These are phyloP conservation scores for Mrakia gelida DNA, from an alignment of 768 basidiomycete species.

Conservation along the genomic window DNA sequence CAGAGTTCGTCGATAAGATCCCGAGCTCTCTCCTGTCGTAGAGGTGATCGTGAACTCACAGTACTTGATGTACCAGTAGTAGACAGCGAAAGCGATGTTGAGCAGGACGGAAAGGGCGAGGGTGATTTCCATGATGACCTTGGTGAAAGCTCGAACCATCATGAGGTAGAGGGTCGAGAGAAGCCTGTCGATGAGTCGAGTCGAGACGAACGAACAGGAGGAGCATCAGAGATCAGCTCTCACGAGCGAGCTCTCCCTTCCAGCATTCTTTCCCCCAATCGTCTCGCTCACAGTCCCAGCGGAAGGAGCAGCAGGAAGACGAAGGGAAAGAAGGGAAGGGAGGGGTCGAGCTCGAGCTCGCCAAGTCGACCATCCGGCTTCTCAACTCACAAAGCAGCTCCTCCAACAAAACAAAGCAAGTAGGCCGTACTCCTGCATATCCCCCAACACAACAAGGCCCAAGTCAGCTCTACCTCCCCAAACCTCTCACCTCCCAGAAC, in stretches of 20 bases:
- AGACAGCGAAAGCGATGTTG: conserved; percentile 55
- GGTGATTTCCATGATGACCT: conserved; percentile 70
- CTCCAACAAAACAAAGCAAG: conserved; percentile 69
- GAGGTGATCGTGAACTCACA: no score
- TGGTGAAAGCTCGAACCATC: conserved; percentile 67
- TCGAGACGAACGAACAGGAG: background rate
- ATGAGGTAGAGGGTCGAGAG: conserved; percentile 65
- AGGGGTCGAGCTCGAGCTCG: background rate
- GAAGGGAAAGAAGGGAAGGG: no score
- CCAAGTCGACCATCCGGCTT: background rate
- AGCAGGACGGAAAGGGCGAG: conserved; percentile 45
- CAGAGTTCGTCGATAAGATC: background rate
- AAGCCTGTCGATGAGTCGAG: conserved; percentile 38
- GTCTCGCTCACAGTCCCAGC: background rate
- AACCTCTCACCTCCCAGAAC: no score
- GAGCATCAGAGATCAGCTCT: background rate
- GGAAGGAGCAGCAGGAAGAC: no score
- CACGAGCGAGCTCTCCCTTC: no score
- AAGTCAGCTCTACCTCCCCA: no score
- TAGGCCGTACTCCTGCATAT: conserved; percentile 57
- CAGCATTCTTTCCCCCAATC: background rate
- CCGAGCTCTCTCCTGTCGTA: no score
- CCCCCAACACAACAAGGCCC: background rate
- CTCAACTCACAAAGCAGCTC: conserved; percentile 51
- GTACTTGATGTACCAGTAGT: conserved; percentile 68